Evolutionary conservation across 371 early-diverging fungal genomes (phyloP).

Genomic region (Lichtheimia ornata): DNA sequence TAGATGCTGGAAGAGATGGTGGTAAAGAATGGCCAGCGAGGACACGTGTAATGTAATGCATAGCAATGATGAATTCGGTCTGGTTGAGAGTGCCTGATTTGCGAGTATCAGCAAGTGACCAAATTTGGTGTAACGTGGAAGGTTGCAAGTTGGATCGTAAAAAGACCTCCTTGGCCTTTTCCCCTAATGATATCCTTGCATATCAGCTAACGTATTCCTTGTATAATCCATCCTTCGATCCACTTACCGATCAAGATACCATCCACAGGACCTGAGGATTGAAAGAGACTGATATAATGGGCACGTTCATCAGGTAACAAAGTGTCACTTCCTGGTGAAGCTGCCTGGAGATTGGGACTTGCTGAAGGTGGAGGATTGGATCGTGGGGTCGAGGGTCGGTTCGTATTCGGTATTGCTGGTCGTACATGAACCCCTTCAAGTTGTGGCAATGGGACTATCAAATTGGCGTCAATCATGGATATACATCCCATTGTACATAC

Average conservation of each 20-base stretch:
- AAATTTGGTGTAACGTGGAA: slow-evolving; percentile 51
- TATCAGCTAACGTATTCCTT: slow-evolving; percentile 6
- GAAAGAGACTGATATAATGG: slow-evolving; percentile 73
- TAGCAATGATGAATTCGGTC: slow-evolving; percentile 79
- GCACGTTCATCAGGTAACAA: slow-evolving; percentile 64
- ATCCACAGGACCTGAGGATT: slow-evolving; percentile 64
- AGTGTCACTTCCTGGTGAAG: slow-evolving; percentile 11
- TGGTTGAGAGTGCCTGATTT: slow-evolving; percentile 66
- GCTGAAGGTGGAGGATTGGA: slow-evolving; percentile 6
- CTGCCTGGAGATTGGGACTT: slow-evolving; percentile 6
- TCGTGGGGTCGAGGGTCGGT: slow-evolving; percentile 8
- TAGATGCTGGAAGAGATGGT: slow-evolving; percentile 51
- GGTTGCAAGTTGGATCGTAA: slow-evolving; percentile 53
- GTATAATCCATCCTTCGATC: slow-evolving; percentile 15
- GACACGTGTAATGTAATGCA: slow-evolving; percentile 74
- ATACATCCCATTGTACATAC: background rate
- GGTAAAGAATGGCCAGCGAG: slow-evolving; percentile 71
- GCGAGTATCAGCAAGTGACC: slow-evolving; percentile 74
- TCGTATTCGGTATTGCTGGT: slow-evolving; percentile 7
- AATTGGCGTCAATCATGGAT: background rate
- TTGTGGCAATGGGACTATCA: slow-evolving; percentile 47
- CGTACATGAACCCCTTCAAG: slow-evolving; percentile 47
- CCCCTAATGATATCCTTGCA: slow-evolving; percentile 22
- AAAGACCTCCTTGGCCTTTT: slow-evolving; percentile 51
- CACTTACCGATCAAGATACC: slow-evolving; percentile 61